Percentiles rank a stretch among this genome's conserved stretches.
phyloP scores from a whole-genome alignment of 2,329 filamentous ascomycete species.

The Colletotrichum sp. region DNA sequence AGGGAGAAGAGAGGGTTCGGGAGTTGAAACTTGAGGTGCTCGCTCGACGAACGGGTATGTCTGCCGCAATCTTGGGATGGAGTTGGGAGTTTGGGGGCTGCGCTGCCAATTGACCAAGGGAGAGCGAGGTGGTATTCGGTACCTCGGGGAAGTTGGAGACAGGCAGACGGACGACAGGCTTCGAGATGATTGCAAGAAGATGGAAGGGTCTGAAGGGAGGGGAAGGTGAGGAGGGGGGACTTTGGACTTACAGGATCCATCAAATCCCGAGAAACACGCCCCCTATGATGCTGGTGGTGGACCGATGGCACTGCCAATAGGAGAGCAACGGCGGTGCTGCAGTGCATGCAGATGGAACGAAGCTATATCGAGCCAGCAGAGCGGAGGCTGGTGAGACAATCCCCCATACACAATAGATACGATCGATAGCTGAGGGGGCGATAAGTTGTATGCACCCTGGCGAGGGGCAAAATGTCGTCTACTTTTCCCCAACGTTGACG shows the following conservation, averaged over 20 bases:
- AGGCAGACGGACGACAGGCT: neutral
- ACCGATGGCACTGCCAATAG: conserved; percentile 1
- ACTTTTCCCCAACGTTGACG: neutral
- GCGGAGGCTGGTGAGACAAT: neutral
- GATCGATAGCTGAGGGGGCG: neutral
- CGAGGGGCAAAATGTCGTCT: neutral
- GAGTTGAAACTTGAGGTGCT: neutral
- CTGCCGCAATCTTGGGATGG: neutral
- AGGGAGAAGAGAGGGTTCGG: neutral
- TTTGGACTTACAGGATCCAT: neutral
- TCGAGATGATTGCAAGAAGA: neutral
- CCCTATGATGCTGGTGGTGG: neutral
- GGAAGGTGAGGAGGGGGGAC: neutral
- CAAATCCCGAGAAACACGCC: conserved; percentile 4
- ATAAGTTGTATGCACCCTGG: neutral
- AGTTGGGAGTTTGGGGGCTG: neutral
- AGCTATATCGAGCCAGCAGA: conserved; percentile 4
- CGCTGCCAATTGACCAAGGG: neutral
- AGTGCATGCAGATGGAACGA: conserved; percentile 14
- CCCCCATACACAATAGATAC: neutral
- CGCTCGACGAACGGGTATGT: neutral
- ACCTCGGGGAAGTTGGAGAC: neutral
- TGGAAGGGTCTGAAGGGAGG: neutral
- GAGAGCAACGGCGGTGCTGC: conserved; percentile 3
- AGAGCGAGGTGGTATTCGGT: neutral